Evolutionary conservation across 345 rosid species (phyloP).

Genomic region (Ricinus communis): DNA sequence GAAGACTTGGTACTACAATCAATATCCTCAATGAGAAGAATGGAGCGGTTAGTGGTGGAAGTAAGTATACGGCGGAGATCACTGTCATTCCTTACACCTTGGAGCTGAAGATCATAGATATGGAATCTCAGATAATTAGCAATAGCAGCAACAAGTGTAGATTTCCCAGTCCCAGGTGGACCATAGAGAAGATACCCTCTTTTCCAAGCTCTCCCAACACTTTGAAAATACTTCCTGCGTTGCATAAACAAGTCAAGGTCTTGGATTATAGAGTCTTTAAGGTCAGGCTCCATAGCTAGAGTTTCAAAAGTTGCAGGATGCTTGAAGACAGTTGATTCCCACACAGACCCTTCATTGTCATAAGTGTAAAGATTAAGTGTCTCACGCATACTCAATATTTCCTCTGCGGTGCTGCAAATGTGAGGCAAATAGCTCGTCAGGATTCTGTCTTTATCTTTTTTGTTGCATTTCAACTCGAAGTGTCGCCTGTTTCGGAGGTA

Average conservation of each 20-base stretch:
- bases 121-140: conserved; percentile 29
- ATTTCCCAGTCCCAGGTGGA: conserved; percentile 34
- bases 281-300: conserved; percentile 24
- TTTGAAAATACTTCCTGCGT: conserved; percentile 22
- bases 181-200: conserved; percentile 32
- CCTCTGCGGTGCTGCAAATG: conserved; percentile 14
- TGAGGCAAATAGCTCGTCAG: conserved; percentile 25
- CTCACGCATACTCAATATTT: conserved; percentile 22
- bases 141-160: conserved; percentile 31
- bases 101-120: conserved; percentile 33
- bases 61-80: conserved; percentile 28
- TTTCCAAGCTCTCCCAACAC: conserved; percentile 35
- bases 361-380: conserved; percentile 38
- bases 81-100: conserved; percentile 22
- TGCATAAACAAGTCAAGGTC: conserved; percentile 28
- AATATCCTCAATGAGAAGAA: conserved; percentile 35
- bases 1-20: conserved; percentile 28
- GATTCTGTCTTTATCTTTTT: conserved; percentile 19
- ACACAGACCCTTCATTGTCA: conserved; percentile 13
- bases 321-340: conserved; percentile 28
- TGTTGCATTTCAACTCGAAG: conserved; percentile 30
- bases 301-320: conserved; percentile 31
- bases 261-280: conserved; percentile 8
- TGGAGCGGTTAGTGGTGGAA: conserved; percentile 30
- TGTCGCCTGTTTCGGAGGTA: conserved; percentile 4